A percentile compares a stretch with the other conserved stretches of the same genome.
These are phyloP conservation scores for Scheffersomyces insectosa DNA, from an alignment of 1,139 yeast genomes.

Conservation along the genomic window DNA sequence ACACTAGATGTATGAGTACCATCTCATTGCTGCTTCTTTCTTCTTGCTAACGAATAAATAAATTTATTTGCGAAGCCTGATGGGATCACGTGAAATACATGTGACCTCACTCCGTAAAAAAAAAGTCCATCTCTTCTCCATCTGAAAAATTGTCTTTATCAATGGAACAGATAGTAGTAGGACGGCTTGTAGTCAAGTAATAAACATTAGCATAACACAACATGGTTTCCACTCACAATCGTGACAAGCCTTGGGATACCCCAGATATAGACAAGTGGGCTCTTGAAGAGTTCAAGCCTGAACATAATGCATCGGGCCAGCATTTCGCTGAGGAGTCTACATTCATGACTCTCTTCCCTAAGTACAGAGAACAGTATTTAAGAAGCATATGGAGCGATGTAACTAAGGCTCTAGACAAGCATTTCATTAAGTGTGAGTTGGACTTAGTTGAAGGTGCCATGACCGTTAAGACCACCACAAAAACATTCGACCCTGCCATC, in stretches of 20 bases:
- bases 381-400: constrained; percentile 94
- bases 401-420: constrained; percentile 71
- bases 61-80: no score
- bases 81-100: no score
- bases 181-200: no score
- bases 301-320: constrained; percentile 81
- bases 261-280: constrained; percentile 95
- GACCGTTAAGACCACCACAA: constrained; percentile 94
- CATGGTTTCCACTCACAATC: constrained; percentile 91
- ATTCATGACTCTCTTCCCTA: constrained; percentile 93
- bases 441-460: constrained; percentile 95
- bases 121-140: not conserved
- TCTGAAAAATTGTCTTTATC: not conserved
- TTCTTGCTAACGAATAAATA: no score
- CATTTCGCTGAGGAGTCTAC: constrained; percentile 94
- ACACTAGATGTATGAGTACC: no score
- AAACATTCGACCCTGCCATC: constrained; percentile 93
- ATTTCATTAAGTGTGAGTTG: constrained; percentile 76
- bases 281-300: constrained; percentile 84
- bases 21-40: no score
- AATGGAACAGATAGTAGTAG: no score
- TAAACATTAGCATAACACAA: constrained; percentile 5
- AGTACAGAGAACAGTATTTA: constrained; percentile 89
- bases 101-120: not conserved
- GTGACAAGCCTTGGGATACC: constrained; percentile 98